Percentiles rank a stretch among this genome's conserved stretches.
These are phyloP conservation scores for Phytophthora brassicae DNA, from an alignment of 352 stramenopile genomes.

Conservation along the genomic window DNA sequence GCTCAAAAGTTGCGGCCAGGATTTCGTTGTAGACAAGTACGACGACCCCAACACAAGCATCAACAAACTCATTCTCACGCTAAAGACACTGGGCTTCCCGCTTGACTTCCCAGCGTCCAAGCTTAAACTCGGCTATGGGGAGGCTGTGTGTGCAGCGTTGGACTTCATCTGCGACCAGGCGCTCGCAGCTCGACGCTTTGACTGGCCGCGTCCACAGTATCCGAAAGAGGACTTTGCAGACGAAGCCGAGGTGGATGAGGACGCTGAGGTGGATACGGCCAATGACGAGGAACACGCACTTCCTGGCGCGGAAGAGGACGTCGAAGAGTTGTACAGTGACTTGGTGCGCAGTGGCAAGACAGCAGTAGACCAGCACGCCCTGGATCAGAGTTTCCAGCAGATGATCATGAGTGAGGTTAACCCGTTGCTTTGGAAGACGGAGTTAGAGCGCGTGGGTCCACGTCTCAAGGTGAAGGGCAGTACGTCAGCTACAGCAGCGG, in stretches of 20 bases:
- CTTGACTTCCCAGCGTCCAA: conserved; percentile 82
- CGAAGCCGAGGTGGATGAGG: conserved; percentile 73
- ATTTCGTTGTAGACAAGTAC: conserved; percentile 87
- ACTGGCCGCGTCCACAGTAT: conserved; percentile 69
- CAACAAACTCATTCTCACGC: conserved; percentile 86
- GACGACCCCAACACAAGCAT: conserved; percentile 86
- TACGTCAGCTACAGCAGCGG: conserved; percentile 43
- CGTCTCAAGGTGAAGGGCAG: conserved; percentile 66
- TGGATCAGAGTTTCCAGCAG: conserved; percentile 81
- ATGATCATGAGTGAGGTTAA: conserved; percentile 87
- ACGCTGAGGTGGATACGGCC: conserved; percentile 55
- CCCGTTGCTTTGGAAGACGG: conserved; percentile 80
- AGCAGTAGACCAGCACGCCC: conserved; percentile 40
- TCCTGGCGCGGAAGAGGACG: conserved; percentile 38
- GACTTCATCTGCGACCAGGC: conserved; percentile 87
- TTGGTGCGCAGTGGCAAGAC: conserved; percentile 32
- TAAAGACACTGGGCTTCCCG: conserved; percentile 81
- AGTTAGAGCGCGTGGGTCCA: conserved; percentile 79
- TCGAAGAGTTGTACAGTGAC: conserved; percentile 72
- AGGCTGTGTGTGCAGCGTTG: conserved; percentile 67
- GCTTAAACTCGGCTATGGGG: conserved; percentile 76
- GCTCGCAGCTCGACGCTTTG: conserved; percentile 59
- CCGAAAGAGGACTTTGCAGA: conserved; percentile 84
- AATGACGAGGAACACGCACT: conserved; percentile 50
- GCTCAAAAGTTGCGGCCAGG: conserved; percentile 77